Evolutionary conservation across 1,139 yeast genomes (phyloP).

Genomic region (Sugiyamaella neomexicana): DNA sequence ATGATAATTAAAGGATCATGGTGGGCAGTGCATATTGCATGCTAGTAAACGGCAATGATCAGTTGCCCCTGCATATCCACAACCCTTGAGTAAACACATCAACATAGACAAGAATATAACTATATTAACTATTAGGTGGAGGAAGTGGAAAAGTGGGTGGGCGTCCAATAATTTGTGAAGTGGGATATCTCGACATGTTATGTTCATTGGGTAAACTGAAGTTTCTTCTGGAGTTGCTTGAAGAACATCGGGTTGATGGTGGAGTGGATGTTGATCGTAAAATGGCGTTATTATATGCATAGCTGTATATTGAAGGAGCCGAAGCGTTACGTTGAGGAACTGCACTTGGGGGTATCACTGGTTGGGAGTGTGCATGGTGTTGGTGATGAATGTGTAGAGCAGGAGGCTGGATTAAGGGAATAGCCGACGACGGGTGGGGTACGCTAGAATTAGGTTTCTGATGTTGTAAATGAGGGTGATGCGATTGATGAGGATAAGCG

Average conservation of each 20-base stretch:
- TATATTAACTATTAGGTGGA: too few species aligned
- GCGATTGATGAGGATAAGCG: neutral
- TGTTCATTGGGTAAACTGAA: constrained; percentile 9
- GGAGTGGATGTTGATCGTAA: constrained; percentile 31
- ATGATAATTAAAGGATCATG: too few species aligned
- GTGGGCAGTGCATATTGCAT: neutral
- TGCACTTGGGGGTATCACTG: constrained; percentile 8
- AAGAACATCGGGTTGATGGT: constrained; percentile 21
- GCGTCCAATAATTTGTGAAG: too few species aligned
- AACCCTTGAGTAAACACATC: neutral
- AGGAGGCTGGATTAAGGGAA: constrained; percentile 16
- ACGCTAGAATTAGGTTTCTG: neutral
- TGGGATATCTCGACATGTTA: too few species aligned
- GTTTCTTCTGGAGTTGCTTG: neutral
- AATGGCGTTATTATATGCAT: constrained; percentile 21
- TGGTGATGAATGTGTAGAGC: constrained; percentile 20
- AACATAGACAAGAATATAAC: too few species aligned
- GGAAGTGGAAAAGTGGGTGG: too few species aligned
- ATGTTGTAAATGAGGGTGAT: constrained; percentile 1
- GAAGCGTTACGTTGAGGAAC: constrained; percentile 18
- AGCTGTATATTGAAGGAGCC: constrained; percentile 19
- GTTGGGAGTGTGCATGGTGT: constrained; percentile 11
- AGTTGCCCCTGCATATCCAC: neutral
- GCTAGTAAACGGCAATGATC: neutral
- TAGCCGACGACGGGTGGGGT: constrained; percentile 18